Percentiles rank a stretch among this genome's conserved stretches.
phyloP scores from a whole-genome alignment of 306 rosid genomes.

The Boehmeria nivea region DNA sequence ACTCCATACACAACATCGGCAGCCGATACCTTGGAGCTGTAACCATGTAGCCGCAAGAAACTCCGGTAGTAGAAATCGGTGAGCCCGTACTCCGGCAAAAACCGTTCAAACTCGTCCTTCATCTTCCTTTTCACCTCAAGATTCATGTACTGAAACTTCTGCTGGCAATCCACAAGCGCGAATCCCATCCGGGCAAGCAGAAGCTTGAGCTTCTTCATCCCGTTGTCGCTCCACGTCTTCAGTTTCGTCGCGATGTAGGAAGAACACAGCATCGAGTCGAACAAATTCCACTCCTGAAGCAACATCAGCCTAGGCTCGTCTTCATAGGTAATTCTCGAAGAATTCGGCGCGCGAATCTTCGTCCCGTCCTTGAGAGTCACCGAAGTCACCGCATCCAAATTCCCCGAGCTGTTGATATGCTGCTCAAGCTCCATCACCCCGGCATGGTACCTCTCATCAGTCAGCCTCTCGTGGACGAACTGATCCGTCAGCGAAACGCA shows the following conservation, averaged over 20 bases:
- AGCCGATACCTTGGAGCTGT: conserved; percentile 82
- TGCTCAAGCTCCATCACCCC: conserved; percentile 96
- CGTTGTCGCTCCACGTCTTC: conserved; percentile 98
- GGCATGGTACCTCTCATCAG: conserved; percentile 82
- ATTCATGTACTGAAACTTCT: conserved; percentile 89
- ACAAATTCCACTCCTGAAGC: conserved; percentile 85
- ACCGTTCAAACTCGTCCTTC: conserved; percentile 72
- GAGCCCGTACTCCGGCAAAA: conserved; percentile 79
- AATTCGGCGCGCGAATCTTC: conserved; percentile 63
- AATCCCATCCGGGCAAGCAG: conserved; percentile 92
- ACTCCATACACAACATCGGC: conserved; percentile 99
- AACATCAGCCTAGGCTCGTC: conserved; percentile 94
- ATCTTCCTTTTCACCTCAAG: conserved; percentile 78
- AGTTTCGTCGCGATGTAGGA: conserved; percentile 77
- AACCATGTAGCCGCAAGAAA: conserved; percentile 66
- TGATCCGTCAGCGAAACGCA: conserved; percentile 89
- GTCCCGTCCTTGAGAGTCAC: conserved; percentile 87
- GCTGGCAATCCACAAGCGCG: conserved; percentile 87
- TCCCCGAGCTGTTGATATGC: conserved; percentile 75
- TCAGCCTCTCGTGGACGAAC: conserved; percentile 79
- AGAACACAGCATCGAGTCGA: conserved; percentile 89
- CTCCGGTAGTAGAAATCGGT: conserved; percentile 86
- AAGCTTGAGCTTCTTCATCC: conserved; percentile 81
- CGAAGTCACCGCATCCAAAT: conserved; percentile 63
- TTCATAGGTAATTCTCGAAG: conserved; percentile 64